Evolutionary conservation across 768 basidiomycete species (phyloP).

Genomic region (Termitomyces sp.): DNA sequence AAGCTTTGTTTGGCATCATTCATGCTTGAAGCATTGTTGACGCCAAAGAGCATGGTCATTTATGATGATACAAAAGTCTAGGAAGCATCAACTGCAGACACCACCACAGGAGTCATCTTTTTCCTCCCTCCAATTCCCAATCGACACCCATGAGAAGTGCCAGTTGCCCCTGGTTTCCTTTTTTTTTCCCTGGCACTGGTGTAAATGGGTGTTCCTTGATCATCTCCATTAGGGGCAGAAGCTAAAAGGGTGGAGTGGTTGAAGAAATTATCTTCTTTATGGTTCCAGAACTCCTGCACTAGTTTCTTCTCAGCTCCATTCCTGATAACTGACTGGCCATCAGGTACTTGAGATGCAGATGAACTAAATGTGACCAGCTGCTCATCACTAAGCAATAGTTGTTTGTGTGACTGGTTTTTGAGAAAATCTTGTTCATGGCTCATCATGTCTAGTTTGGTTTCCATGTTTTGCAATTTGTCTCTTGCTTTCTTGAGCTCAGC

Average conservation of each 20-base stretch:
- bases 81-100: neutral
- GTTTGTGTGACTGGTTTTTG: no score
- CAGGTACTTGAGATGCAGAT: constrained; percentile 30
- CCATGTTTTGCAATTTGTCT: no score
- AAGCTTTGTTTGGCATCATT: no score
- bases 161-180: constrained; percentile 31
- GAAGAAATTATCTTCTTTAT: constrained; percentile 86
- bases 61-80: constrained; percentile 2
- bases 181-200: constrained; percentile 36
- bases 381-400: constrained; percentile 90
- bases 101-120: constrained; percentile 18
- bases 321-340: constrained; percentile 21
- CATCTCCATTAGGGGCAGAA: constrained; percentile 26
- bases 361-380: constrained; percentile 73
- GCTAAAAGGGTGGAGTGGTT: constrained; percentile 42
- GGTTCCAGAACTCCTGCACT: constrained; percentile 74
- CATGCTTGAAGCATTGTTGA: no score
- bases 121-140: constrained; percentile 29
- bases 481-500: no score
- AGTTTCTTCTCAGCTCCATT: constrained; percentile 29
- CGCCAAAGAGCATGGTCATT: neutral
- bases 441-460: no score
- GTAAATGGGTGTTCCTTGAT: constrained; percentile 23
- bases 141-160: constrained; percentile 35
- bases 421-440: no score